Evolutionary conservation across 1,139 yeast species (phyloP).

Genomic region (Saccharomycopsis crataegensis): DNA sequence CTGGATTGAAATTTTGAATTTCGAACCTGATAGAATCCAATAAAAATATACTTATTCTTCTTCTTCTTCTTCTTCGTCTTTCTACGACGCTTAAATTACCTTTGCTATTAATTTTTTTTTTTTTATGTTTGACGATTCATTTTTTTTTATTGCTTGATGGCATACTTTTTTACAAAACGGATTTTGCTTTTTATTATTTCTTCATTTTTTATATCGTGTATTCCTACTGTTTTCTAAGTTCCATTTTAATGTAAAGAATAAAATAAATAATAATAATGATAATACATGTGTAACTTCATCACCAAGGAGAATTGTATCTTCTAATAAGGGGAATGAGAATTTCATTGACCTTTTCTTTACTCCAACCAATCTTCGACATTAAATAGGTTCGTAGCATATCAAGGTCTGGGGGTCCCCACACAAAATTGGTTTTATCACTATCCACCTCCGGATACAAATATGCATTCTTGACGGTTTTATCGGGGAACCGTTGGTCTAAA

Average conservation of each 20-base stretch:
- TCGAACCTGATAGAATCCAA: slow-evolving; percentile 29
- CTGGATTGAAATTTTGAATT: slow-evolving; percentile 76
- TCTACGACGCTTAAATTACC: not conserved
- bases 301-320: slow-evolving; percentile 19
- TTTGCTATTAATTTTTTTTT: not conserved
- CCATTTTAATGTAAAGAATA: no score
- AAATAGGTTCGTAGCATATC: slow-evolving; percentile 70
- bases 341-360: slow-evolving; percentile 67
- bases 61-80: no score
- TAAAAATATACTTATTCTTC: no score
- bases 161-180: no score
- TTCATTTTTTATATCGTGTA: no score
- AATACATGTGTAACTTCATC: not conserved
- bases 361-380: slow-evolving; percentile 76
- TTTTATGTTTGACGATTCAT: not conserved
- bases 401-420: slow-evolving; percentile 87
- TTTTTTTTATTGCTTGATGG: no score
- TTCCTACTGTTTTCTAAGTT: no score
- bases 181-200: no score
- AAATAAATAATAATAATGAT: no score
- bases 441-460: slow-evolving; percentile 80
- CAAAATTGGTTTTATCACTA: slow-evolving; percentile 63
- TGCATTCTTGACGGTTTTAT: slow-evolving; percentile 59
- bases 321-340: slow-evolving; percentile 82
- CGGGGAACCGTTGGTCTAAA: slow-evolving; percentile 64